Percentiles rank a stretch among this genome's conserved stretches.
phyloP scores from a whole-genome alignment of 2,329 filamentous ascomycete genomes.

The Didymella glomerata region DNA sequence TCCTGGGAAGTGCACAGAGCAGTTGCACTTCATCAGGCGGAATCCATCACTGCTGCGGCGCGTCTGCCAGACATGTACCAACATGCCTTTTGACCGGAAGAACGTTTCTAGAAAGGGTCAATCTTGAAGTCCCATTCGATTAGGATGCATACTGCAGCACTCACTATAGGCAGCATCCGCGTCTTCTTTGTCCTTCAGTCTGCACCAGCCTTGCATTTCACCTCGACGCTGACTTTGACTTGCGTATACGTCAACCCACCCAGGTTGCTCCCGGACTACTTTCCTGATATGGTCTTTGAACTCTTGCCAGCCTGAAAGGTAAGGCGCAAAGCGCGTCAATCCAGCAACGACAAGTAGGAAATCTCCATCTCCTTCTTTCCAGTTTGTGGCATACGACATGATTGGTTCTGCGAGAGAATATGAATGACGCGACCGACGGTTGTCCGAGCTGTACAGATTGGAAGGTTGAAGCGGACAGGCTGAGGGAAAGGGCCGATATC shows the following conservation, averaged over 20 bases:
- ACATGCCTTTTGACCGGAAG: constrained; percentile 32
- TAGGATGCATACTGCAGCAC: too few relatives aligned
- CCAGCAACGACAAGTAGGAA: constrained; percentile 45
- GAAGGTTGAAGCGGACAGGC: background rate
- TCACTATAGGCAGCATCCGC: constrained; percentile 47
- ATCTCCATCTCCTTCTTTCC: constrained; percentile 36
- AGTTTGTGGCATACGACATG: constrained; percentile 26
- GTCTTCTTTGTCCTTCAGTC: constrained; percentile 46
- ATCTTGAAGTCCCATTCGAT: background rate
- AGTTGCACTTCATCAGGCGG: constrained; percentile 48
- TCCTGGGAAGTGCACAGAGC: constrained; percentile 37
- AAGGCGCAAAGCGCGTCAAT: constrained; percentile 36
- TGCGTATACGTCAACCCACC: constrained; percentile 47
- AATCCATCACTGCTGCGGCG: constrained; percentile 39
- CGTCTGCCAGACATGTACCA: constrained; percentile 48
- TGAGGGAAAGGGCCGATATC: background rate
- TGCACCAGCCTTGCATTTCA: constrained; percentile 49
- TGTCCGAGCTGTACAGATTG: background rate
- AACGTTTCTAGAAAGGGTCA: constrained; percentile 32
- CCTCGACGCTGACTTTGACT: constrained; percentile 38
- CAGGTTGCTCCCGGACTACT: constrained; percentile 47
- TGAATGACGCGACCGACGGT: background rate
- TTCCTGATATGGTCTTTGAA: constrained; percentile 50
- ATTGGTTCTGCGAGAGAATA: background rate
- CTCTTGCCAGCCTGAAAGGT: constrained; percentile 46